Percentiles rank a stretch among this genome's conserved stretches.
Evolutionary conservation across 208 protist genomes (phyloP).

Genomic region (Acanthamoeba triangularis): DNA sequence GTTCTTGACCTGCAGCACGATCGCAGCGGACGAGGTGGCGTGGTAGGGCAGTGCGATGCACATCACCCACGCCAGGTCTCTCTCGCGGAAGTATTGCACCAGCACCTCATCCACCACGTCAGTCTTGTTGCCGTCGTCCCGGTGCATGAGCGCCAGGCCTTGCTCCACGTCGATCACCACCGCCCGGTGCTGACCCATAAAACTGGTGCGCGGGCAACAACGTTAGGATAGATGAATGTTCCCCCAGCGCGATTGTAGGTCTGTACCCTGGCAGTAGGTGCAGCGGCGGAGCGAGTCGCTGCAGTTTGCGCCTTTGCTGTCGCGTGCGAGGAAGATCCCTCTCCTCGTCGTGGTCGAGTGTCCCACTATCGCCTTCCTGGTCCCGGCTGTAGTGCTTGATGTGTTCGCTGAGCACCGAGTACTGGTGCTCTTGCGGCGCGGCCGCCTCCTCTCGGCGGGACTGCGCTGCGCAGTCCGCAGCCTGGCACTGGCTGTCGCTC

Average conservation of each 20-base stretch:
- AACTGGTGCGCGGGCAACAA: not conserved
- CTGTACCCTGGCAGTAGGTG: not conserved
- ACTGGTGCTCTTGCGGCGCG: not conserved
- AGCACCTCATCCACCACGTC: not conserved
- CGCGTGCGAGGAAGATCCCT: not conserved
- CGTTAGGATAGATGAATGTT: not conserved
- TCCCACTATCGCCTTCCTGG: not conserved
- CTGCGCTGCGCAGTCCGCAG: not conserved
- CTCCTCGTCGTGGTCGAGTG: not conserved
- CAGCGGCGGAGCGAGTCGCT: not conserved
- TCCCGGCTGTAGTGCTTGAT: not conserved
- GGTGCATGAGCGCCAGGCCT: not conserved
- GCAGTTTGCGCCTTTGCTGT: not conserved
- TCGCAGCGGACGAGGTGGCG: not conserved
- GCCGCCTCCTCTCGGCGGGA: not conserved
- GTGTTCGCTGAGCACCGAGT: not conserved
- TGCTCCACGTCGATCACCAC: not conserved
- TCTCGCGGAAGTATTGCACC: not conserved
- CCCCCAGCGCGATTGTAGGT: too few relatives aligned
- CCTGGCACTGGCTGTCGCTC: not conserved
- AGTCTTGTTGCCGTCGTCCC: too few relatives aligned
- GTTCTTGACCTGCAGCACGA: not conserved
- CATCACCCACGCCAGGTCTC: constrained; percentile 19
- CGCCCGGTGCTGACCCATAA: not conserved
- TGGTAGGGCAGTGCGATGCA: constrained; percentile 19